A percentile compares a stretch with the other conserved stretches of the same genome.
Conservation (phyloP, 1,284 basidiomycete genomes). For the Rhizopogon hawkerae region DNA sequence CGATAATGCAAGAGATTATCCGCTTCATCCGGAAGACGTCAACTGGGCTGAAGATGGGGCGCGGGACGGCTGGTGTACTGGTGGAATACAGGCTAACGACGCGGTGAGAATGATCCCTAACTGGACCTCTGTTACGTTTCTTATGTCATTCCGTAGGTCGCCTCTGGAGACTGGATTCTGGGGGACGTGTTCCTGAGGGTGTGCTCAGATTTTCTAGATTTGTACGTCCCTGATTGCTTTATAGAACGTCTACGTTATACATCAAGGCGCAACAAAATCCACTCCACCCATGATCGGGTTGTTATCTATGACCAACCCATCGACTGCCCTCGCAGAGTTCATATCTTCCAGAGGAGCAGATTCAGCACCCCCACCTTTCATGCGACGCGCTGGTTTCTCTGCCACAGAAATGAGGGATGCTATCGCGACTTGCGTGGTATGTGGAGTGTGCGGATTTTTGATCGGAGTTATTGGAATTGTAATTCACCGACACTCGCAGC, state of each 20-base stretch:
- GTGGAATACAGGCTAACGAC: slow-evolving; percentile 51
- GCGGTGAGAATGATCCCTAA: slow-evolving; percentile 24
- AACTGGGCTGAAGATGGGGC: slow-evolving; percentile 38
- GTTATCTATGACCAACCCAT: slow-evolving; percentile 37
- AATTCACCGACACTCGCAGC: slow-evolving; percentile 1
- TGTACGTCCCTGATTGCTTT: not conserved
- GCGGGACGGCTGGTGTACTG: slow-evolving; percentile 45
- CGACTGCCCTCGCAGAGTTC: slow-evolving; percentile 33
- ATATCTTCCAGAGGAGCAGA: slow-evolving; percentile 38
- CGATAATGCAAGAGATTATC: slow-evolving; percentile 31
- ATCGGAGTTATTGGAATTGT: slow-evolving; percentile 27
- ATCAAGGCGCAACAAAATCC: slow-evolving; percentile 35
- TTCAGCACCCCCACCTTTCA: slow-evolving; percentile 21
- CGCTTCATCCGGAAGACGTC: slow-evolving; percentile 45
- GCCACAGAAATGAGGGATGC: slow-evolving; percentile 14
- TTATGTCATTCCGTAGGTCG: slow-evolving; percentile 31
- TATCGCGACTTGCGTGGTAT: slow-evolving; percentile 13
- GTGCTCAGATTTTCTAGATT: slow-evolving; percentile 14
- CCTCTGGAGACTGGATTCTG: slow-evolving; percentile 56
- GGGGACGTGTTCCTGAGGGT: slow-evolving; percentile 52
- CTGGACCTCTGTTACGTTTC: not conserved
- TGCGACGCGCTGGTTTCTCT: slow-evolving; percentile 11
- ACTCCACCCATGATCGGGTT: slow-evolving; percentile 42
- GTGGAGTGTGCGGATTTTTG: slow-evolving; percentile 23
- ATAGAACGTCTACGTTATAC: slow-evolving; percentile 48